Evolutionary conservation across 2,329 filamentous ascomycete genomes (phyloP).

Genomic region (Aspergillus intermedius): DNA sequence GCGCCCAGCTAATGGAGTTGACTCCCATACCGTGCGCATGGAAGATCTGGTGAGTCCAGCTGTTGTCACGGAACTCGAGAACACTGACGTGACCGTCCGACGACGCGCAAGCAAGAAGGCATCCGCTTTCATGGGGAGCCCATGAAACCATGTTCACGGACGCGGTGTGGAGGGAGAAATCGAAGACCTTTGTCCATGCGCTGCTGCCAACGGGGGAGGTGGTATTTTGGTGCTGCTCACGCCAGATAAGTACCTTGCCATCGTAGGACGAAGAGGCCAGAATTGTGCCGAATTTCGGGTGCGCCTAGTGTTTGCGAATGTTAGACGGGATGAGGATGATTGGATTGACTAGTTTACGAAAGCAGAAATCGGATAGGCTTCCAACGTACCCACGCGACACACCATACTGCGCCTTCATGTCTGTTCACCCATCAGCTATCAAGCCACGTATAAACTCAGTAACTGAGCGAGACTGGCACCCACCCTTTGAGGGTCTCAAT

Average conservation of each 20-base stretch:
- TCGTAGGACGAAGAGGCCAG: constrained; percentile 93
- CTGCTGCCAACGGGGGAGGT: constrained; percentile 40
- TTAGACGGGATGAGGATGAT: not conserved
- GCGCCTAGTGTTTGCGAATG: constrained; percentile 48
- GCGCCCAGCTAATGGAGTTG: constrained; percentile 94
- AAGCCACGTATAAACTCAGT: not conserved
- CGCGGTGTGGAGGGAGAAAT: constrained; percentile 88
- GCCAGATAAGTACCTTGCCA: constrained; percentile 97
- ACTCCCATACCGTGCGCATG: constrained; percentile 88
- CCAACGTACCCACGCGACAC: constrained; percentile 71
- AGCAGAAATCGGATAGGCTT: not conserved
- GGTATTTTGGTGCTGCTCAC: constrained; percentile 58
- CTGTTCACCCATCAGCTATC: constrained; percentile 41
- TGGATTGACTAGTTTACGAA: not conserved
- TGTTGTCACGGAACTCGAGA: constrained; percentile 94
- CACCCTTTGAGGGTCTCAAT: constrained; percentile 93
- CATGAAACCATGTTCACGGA: constrained; percentile 95
- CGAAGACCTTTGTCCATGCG: constrained; percentile 80
- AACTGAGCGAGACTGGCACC: constrained; percentile 7
- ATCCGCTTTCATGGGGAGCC: constrained; percentile 95
- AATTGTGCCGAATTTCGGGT: constrained; percentile 97
- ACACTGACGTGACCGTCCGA: constrained; percentile 91
- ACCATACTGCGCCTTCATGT: constrained; percentile 97
- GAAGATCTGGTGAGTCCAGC: constrained; percentile 84
- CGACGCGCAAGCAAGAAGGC: constrained; percentile 87